Percentiles rank a stretch among this genome's conserved stretches.
These are phyloP conservation scores for Suaeda aralocaspica DNA, from an alignment of 148 eudicot species.

Conservation along the genomic window DNA sequence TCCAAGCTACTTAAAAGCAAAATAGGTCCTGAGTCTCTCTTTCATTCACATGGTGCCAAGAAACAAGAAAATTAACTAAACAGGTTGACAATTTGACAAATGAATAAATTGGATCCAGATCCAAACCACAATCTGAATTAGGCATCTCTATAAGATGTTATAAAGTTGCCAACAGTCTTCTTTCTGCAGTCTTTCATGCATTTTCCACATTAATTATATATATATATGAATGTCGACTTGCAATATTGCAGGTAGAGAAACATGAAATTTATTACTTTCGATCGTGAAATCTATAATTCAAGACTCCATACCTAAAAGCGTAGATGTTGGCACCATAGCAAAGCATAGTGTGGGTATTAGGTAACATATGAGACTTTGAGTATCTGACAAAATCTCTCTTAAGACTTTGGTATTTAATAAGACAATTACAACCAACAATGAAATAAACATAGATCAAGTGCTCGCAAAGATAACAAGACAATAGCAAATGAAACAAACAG, in stretches of 20 bases:
- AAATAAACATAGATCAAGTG: background rate
- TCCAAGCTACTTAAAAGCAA: background rate
- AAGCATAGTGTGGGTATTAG: too few relatives aligned
- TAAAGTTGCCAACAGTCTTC: background rate
- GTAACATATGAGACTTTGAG: too few relatives aligned
- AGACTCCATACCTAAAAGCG: too few relatives aligned
- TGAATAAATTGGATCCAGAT: background rate
- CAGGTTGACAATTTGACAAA: background rate
- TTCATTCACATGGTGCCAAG: background rate
- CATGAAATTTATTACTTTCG: too few relatives aligned
- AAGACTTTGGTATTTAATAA: background rate
- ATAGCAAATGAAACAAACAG: background rate
- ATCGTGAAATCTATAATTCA: too few relatives aligned
- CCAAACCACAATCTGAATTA: background rate
- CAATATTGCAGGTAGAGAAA: background rate
- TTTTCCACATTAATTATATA: background rate
- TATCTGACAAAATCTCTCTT: too few relatives aligned
- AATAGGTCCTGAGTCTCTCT: too few relatives aligned
- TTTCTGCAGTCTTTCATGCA: background rate
- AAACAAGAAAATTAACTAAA: background rate
- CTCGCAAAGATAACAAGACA: background rate
- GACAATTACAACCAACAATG: background rate
- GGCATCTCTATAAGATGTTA: background rate
- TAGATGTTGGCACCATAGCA: too few relatives aligned
- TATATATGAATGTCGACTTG: background rate